Evolutionary conservation across 768 basidiomycete genomes (phyloP).

Genomic region (Mrakia hoshinonis): DNA sequence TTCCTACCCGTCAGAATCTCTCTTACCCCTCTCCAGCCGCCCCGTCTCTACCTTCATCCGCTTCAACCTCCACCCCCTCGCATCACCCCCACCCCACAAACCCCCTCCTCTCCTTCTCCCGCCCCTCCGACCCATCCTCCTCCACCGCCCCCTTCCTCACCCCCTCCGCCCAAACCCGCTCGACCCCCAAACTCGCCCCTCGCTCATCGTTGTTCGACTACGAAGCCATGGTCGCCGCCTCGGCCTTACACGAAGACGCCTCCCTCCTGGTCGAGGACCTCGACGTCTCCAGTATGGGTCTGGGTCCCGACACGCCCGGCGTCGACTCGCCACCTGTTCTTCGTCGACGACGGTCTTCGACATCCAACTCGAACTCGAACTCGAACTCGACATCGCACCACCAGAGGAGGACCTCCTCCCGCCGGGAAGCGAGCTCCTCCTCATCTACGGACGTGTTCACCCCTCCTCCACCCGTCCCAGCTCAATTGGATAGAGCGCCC

Average conservation of each 20-base stretch:
- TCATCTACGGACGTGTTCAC: background rate
- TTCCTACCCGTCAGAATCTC: background rate
- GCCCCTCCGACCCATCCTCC: background rate
- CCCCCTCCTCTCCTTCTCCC: slow-evolving; percentile 3
- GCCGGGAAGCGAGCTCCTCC: too few species aligned
- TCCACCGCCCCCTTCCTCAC: background rate
- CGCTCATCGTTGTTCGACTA: slow-evolving; percentile 3
- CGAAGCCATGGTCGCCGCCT: background rate
- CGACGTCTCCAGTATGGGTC: background rate
- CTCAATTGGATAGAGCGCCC: background rate
- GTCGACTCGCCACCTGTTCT: too few species aligned
- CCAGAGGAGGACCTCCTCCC: too few species aligned
- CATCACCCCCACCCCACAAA: background rate
- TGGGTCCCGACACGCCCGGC: too few species aligned
- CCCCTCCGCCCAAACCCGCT: background rate
- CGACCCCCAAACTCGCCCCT: slow-evolving; percentile 3
- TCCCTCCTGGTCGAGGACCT: slow-evolving; percentile 5
- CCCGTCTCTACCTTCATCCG: too few species aligned
- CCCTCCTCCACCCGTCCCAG: background rate
- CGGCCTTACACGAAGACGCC: background rate
- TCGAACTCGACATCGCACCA: too few species aligned
- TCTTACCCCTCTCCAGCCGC: background rate
- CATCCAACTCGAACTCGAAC: too few species aligned
- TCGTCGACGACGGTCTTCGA: too few species aligned
- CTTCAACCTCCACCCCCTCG: background rate